Evolutionary conservation across 352 stramenopile genomes (phyloP).

Genomic region (Globisporangium cederbergense): DNA sequence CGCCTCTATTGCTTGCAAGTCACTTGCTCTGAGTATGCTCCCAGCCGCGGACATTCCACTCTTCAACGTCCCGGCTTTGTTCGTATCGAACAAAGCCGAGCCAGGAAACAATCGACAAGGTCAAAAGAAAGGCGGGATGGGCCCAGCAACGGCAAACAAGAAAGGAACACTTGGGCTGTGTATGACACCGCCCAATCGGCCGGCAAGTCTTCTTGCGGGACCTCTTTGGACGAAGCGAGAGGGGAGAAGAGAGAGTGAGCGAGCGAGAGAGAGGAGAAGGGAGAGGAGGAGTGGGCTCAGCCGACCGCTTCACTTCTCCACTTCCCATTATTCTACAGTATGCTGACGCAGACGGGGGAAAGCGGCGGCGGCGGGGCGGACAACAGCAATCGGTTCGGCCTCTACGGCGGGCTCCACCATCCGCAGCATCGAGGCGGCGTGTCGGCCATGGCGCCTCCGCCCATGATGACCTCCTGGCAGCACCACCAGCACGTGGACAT

Average conservation of each 20-base stretch:
- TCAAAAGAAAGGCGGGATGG: too few species aligned
- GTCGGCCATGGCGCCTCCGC: not conserved
- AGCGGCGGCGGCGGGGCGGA: constrained; percentile 1
- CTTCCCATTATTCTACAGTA: constrained; percentile 7
- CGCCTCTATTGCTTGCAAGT: not conserved
- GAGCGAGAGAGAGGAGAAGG: not conserved
- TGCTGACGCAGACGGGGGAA: constrained; percentile 10
- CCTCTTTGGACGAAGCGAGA: not conserved
- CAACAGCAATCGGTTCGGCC: not conserved
- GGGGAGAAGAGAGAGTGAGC: not conserved
- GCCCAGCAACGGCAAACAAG: too few species aligned
- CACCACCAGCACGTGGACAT: constrained; percentile 10
- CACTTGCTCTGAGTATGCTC: not conserved
- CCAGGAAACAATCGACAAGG: not conserved
- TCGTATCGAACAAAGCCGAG: too few species aligned
- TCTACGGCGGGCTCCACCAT: constrained; percentile 1
- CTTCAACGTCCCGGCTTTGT: not conserved
- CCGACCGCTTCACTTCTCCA: constrained; percentile 1
- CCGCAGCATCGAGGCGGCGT: not conserved
- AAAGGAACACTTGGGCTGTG: not conserved
- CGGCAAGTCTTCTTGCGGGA: not conserved
- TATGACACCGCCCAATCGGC: too few species aligned
- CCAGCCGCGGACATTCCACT: too few species aligned
- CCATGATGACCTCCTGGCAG: constrained; percentile 1
- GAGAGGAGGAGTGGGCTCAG: constrained; percentile 8